phyloP scores from a whole-genome alignment of 2,329 filamentous ascomycete species.

The Dothideomycetidae sp. region DNA sequence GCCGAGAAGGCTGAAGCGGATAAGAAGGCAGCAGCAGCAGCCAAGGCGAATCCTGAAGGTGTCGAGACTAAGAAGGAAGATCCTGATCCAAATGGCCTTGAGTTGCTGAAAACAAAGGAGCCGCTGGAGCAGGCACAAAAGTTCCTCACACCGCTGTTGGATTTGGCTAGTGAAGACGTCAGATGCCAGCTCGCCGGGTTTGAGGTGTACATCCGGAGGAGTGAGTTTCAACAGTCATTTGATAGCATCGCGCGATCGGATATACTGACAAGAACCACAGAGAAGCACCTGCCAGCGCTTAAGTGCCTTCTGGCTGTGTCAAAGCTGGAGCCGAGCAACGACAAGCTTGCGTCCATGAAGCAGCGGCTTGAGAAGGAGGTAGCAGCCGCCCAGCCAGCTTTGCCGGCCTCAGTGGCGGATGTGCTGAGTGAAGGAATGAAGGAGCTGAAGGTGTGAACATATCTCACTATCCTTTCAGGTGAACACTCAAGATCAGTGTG shows the following conservation, averaged over 20 bases:
- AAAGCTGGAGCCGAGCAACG: slow-evolving; percentile 52
- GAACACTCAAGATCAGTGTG: too few relatives aligned
- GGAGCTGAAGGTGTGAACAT: slow-evolving; percentile 32
- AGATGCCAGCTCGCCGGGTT: slow-evolving; percentile 76
- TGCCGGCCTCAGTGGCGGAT: slow-evolving; percentile 51
- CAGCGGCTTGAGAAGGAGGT: slow-evolving; percentile 13
- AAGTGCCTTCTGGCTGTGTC: slow-evolving; percentile 67
- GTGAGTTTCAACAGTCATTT: slow-evolving; percentile 39
- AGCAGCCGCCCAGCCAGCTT: slow-evolving; percentile 39
- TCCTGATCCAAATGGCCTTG: slow-evolving; percentile 69
- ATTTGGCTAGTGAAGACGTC: slow-evolving; percentile 67
- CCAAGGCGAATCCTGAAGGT: slow-evolving; percentile 42
- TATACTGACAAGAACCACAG: slow-evolving; percentile 24
- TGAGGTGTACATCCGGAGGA: slow-evolving; percentile 71
- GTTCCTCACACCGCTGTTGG: slow-evolving; percentile 66
- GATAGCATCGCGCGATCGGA: slow-evolving; percentile 9
- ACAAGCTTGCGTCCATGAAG: slow-evolving; percentile 60
- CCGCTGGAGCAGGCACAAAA: slow-evolving; percentile 79
- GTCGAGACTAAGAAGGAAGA: slow-evolving; percentile 72
- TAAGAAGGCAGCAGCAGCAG: slow-evolving; percentile 39
- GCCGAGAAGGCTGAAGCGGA: slow-evolving; percentile 71
- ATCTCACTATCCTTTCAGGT: too few relatives aligned
- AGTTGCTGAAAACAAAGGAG: slow-evolving; percentile 65
- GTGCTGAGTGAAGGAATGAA: slow-evolving; percentile 41
- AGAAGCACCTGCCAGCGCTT: slow-evolving; percentile 75